A percentile compares a stretch with the other conserved stretches of the same genome.
These are phyloP conservation scores for Phylloporus sp. DNA, from an alignment of 1,284 basidiomycete species.

Conservation along the genomic window DNA sequence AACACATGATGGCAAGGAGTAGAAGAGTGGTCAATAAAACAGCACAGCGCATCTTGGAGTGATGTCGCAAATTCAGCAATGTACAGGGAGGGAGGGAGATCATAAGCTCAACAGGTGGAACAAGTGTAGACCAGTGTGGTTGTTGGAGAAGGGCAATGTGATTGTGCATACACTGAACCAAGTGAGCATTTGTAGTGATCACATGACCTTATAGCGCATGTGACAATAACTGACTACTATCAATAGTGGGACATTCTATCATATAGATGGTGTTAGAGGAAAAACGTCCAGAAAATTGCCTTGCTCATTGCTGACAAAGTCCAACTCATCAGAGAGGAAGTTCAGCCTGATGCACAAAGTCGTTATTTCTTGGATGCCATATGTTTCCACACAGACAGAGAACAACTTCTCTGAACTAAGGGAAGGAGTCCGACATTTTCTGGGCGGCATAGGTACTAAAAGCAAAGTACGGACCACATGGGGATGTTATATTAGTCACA, in stretches of 20 bases:
- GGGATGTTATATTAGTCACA: too few relatives aligned
- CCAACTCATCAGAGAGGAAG: constrained; percentile 90
- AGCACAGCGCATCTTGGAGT: constrained; percentile 87
- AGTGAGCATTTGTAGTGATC: constrained; percentile 49
- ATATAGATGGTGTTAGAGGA: constrained; percentile 93
- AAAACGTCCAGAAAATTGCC: constrained; percentile 94
- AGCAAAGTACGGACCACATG: too few relatives aligned
- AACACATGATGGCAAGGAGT: too few relatives aligned
- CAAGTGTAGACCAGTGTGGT: constrained; percentile 89
- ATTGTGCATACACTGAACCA: constrained; percentile 92
- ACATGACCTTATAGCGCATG: not conserved
- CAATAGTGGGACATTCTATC: constrained; percentile 95
- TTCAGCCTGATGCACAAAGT: constrained; percentile 97
- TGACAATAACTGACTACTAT: constrained; percentile 23
- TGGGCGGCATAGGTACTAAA: too few relatives aligned
- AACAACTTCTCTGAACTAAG: too few relatives aligned
- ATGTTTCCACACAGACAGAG: constrained; percentile 95
- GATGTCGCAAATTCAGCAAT: constrained; percentile 83
- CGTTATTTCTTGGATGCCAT: constrained; percentile 92
- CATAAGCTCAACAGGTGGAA: constrained; percentile 92
- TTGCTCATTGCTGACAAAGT: constrained; percentile 96
- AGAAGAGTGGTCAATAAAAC: too few relatives aligned
- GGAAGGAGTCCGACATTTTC: too few relatives aligned
- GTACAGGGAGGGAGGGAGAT: constrained; percentile 93
- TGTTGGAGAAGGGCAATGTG: constrained; percentile 91